A percentile compares a stretch with the other conserved stretches of the same genome.
Conservation (phyloP, 2,329 filamentous ascomycete species). For the Apiospora arundinis region DNA sequence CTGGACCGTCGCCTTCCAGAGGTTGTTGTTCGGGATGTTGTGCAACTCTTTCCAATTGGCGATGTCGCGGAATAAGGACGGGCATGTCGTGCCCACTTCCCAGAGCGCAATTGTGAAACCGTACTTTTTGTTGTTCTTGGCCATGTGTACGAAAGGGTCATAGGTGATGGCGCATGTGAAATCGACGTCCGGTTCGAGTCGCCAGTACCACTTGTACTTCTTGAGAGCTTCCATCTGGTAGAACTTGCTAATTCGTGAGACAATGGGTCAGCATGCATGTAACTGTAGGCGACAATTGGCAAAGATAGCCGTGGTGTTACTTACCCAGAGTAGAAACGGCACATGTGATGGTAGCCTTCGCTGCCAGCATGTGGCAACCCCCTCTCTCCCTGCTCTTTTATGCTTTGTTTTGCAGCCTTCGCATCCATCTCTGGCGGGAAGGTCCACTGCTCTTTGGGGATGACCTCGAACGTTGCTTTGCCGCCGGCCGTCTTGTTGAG, state of each 20-base stretch:
- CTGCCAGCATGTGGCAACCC: conserved; percentile 46
- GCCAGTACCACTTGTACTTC: conserved; percentile 55
- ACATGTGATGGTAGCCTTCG: conserved; percentile 51
- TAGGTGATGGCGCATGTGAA: conserved; percentile 54
- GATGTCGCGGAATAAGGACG: conserved; percentile 48
- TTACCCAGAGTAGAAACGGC: conserved; percentile 51
- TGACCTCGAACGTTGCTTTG: conserved; percentile 48
- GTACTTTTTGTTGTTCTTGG: conserved; percentile 49
- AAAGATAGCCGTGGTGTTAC: conserved; percentile 32
- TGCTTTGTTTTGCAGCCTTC: conserved; percentile 40
- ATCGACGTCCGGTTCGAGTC: conserved; percentile 52
- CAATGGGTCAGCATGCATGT: neutral
- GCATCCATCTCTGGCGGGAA: conserved; percentile 45
- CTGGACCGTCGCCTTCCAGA: conserved; percentile 49
- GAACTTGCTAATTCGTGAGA: conserved; percentile 42
- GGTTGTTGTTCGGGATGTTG: conserved; percentile 41
- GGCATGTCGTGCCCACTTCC: conserved; percentile 50
- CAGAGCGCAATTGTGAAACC: conserved; percentile 52
- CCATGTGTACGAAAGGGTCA: conserved; percentile 55
- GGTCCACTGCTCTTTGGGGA: conserved; percentile 48
- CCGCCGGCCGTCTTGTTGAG: conserved; percentile 46
- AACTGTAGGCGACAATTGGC: neutral
- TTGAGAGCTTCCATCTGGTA: conserved; percentile 49
- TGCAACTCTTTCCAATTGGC: conserved; percentile 48
- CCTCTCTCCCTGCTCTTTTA: conserved; percentile 41